Evolutionary conservation across 2,329 filamentous ascomycete species (phyloP), one percentile per base, ranked within the genome.

Genomic region (Colletotrichum caudatum): DNA sequence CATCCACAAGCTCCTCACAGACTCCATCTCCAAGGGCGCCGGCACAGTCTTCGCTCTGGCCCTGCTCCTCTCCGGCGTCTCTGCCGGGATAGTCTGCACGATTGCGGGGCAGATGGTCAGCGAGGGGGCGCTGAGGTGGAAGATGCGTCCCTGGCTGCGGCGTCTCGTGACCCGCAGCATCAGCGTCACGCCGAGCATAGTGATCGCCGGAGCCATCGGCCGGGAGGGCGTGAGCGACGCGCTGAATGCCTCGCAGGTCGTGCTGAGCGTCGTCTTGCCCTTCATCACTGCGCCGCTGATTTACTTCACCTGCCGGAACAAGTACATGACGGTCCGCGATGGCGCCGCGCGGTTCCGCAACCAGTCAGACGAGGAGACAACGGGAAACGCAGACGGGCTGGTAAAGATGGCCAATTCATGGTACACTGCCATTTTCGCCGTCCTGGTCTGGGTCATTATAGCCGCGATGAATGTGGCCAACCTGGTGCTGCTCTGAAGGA

Each of bases 71-170:
- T 95, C 92, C 0, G 94, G 94, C 11, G 88, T 94, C 16, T 93
- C 91, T 0, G 94, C 94, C 0, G 94, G 94, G 7, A 93, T 97
- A 46, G 92, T 97, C 2, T 97, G 94, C 82, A 97, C 94, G 1
- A 96, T 97, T 75, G 89, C 94, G 0, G 94, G 94, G 0, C 94
- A 97, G 80, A 96, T 97, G 91, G 92, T 97, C 29, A 91, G 90
- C 73, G 94, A 97, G 79, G 94, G 94, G 8, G 93, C 94, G 72
- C 80, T 97, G 56, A 89, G 90, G 58, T 94, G 93, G 92, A 89
- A 82, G 6, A 81, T 95, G 41, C 86, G 86, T 72, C 94, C 94
- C 0, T 97, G 94, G 94, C 77, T 95, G 12, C 91, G 94, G 2
- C 88, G 94, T 14, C 86, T 97, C 5, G 81, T 95, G 61, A 97